phyloP scores from a whole-genome alignment of 441 rosid species.

The Gossypium gossypioides region DNA sequence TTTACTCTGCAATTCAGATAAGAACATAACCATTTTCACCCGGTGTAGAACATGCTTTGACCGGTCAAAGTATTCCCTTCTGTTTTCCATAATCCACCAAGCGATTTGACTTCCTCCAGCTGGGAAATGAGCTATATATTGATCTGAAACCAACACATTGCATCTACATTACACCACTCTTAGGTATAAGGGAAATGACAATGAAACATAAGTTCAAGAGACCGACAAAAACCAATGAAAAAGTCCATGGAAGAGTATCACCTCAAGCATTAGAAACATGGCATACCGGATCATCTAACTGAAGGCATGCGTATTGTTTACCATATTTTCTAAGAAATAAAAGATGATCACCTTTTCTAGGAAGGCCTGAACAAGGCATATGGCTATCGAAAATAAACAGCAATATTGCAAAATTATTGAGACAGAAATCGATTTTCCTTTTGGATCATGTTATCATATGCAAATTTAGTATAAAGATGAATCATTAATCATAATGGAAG shows the following conservation, averaged over 20 bases:
- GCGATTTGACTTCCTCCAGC: conserved; percentile 92
- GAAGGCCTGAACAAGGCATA: background rate
- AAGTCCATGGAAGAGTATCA: background rate
- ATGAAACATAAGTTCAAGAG: background rate
- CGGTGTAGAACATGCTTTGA: conserved; percentile 62
- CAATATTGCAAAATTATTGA: background rate
- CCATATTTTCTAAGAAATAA: background rate
- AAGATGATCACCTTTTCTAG: background rate
- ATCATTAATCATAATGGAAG: background rate
- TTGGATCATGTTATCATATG: background rate
- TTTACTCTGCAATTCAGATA: conserved; percentile 72
- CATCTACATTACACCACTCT: background rate
- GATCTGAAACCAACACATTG: conserved; percentile 44
- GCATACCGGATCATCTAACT: background rate
- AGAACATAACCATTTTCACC: conserved; percentile 72
- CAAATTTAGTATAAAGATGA: background rate
- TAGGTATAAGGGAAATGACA: background rate
- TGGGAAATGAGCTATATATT: conserved; percentile 73
- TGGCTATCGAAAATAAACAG: background rate
- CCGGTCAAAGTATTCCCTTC: conserved; percentile 84
- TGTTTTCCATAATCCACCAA: conserved; percentile 99
- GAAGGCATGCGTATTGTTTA: background rate
- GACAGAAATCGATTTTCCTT: background rate
- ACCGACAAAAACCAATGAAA: background rate
- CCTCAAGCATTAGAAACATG: background rate